Percentiles rank a stretch among this genome's conserved stretches.
Conservation (phyloP, 345 rosid genomes). For the Rhodomyrtus tomentosa region DNA sequence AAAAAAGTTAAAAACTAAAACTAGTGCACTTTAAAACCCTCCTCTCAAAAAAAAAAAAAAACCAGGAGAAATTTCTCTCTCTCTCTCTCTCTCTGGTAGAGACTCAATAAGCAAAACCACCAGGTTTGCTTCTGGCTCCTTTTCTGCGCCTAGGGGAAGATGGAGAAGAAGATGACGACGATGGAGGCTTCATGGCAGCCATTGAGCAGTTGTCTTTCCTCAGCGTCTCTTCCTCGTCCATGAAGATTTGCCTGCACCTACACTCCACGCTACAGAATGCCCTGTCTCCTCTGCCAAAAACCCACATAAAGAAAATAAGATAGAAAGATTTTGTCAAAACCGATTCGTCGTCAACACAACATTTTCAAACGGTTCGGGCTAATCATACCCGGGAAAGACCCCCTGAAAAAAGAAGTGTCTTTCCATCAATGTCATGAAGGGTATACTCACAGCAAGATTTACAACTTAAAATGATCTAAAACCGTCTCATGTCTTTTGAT, state of each 20-base stretch:
- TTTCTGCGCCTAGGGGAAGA: constrained; percentile 25
- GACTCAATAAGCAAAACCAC: constrained; percentile 49
- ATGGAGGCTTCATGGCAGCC: constrained; percentile 22
- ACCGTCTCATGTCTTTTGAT: too few species aligned
- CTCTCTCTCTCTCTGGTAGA: not conserved
- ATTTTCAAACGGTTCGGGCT: not conserved
- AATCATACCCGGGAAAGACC: not conserved
- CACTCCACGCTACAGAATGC: constrained; percentile 91
- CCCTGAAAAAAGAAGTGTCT: not conserved
- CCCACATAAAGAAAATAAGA: not conserved
- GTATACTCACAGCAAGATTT: not conserved
- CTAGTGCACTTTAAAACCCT: not conserved
- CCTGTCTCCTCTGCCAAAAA: constrained; percentile 49
- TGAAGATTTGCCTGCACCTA: constrained; percentile 69
- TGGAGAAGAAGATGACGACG: constrained; percentile 20
- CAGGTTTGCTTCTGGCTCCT: constrained; percentile 35
- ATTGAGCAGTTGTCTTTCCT: constrained; percentile 35
- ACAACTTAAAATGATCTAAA: too few species aligned
- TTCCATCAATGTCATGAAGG: not conserved
- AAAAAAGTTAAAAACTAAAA: not conserved
- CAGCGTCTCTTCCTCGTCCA: constrained; percentile 65
- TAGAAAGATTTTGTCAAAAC: not conserved
- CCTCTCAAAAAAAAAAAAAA: not conserved
- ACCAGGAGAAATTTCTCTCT: not conserved
- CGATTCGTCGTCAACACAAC: not conserved